Conservation (phyloP, 1,139 yeast species). For the Hansenula sp. region DNA sequence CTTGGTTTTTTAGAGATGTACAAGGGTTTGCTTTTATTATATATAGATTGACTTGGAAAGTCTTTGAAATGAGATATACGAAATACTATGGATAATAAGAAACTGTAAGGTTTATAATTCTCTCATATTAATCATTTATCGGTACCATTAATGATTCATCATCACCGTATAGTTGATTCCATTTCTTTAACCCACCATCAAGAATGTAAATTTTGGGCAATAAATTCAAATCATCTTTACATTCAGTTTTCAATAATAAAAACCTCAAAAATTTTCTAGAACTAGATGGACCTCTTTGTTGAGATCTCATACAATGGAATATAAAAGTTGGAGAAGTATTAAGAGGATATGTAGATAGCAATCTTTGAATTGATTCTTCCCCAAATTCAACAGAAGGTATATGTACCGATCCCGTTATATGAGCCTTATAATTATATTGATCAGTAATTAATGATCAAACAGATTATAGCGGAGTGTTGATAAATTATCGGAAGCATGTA, state of each 20-base stretch:
- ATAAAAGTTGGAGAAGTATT: conserved; percentile 30
- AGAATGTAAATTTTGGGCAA: conserved; percentile 14
- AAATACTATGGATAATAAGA: no score
- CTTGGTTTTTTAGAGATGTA: background rate
- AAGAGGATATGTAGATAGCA: conserved; percentile 53
- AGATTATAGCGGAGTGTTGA: background rate
- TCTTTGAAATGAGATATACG: no score
- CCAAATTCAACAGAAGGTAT: conserved; percentile 10
- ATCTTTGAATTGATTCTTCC: conserved; percentile 28
- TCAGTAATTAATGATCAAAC: no score
- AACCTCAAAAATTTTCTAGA: conserved; percentile 10
- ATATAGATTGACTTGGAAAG: background rate
- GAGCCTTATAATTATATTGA: background rate
- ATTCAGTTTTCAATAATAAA: conserved; percentile 3
- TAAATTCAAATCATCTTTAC: conserved; percentile 4
- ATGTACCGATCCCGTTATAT: conserved; percentile 6
- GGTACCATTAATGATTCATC: conserved; percentile 6
- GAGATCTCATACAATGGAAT: conserved; percentile 23
- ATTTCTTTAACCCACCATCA: conserved; percentile 19
- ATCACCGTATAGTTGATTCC: conserved; percentile 16
- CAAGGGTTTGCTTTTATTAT: no score
- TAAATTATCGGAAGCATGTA: no score
- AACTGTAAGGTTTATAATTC: background rate
- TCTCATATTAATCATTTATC: background rate
- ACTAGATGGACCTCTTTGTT: conserved; percentile 18